Evolutionary conservation across 345 rosid genomes (phyloP).

Genomic region (Reutealis trisperma): DNA sequence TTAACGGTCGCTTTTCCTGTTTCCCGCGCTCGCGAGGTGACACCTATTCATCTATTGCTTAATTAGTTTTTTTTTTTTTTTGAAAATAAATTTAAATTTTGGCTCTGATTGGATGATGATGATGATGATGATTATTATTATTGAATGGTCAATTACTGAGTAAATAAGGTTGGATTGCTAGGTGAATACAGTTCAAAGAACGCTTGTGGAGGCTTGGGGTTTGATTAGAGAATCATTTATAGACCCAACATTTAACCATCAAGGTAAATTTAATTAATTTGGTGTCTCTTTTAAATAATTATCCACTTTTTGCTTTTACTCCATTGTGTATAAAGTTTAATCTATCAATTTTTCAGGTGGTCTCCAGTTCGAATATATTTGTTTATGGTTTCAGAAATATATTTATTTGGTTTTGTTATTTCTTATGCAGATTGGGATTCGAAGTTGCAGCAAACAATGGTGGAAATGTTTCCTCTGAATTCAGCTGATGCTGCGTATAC

Average conservation of each 20-base stretch:
- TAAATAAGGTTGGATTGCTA: slow-evolving; percentile 27
- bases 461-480: slow-evolving; percentile 76
- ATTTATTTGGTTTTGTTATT: background rate
- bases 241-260: slow-evolving; percentile 87
- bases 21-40: slow-evolving; percentile 84
- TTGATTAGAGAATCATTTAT: slow-evolving; percentile 86
- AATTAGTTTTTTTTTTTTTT: background rate
- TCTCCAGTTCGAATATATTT: background rate
- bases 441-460: slow-evolving; percentile 88
- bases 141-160: slow-evolving; percentile 8
- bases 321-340: no score
- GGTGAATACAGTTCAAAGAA: slow-evolving; percentile 88
- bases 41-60: background rate
- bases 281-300: no score
- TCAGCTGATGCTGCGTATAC: slow-evolving; percentile 83
- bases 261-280: slow-evolving; percentile 44
- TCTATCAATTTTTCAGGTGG: no score
- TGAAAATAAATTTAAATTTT: no score
- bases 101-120: background rate
- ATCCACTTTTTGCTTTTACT: no score
- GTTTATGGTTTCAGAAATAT: background rate
- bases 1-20: slow-evolving; percentile 79
- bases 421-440: slow-evolving; percentile 76
- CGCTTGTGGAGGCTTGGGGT: slow-evolving; percentile 96
- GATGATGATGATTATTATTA: background rate